A percentile compares a stretch with the other conserved stretches of the same genome.
These are phyloP conservation scores for Paecilomyces sp. DNA, from an alignment of 2,329 filamentous ascomycete genomes.

Conservation along the genomic window DNA sequence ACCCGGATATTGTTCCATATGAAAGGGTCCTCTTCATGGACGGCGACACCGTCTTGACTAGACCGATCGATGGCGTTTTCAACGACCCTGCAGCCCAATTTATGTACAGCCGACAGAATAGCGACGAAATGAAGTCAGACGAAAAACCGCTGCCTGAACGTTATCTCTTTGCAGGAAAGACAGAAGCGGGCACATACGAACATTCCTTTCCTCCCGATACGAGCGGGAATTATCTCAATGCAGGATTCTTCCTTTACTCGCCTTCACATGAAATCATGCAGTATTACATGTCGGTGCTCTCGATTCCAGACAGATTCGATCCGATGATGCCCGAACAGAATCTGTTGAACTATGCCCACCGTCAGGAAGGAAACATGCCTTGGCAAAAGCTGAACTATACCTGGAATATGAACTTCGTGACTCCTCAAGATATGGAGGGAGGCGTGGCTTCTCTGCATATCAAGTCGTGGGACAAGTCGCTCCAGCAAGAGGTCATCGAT, in stretches of 20 bases:
- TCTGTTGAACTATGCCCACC: slow-evolving; percentile 39
- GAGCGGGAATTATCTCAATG: slow-evolving; percentile 4
- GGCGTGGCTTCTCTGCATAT: neutral
- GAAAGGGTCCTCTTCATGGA: slow-evolving; percentile 39
- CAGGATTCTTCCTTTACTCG: slow-evolving; percentile 34
- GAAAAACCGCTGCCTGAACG: slow-evolving; percentile 1
- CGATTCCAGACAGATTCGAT: slow-evolving; percentile 29
- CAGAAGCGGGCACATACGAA: slow-evolving; percentile 1
- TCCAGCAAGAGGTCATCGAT: neutral
- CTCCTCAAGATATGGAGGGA: neutral
- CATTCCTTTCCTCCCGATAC: slow-evolving; percentile 2
- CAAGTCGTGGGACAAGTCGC: neutral
- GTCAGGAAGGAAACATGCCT: slow-evolving; percentile 34
- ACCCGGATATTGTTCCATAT: slow-evolving; percentile 30
- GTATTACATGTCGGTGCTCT: slow-evolving; percentile 31
- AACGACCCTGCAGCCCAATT: slow-evolving; percentile 14
- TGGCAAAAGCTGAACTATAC: slow-evolving; percentile 32
- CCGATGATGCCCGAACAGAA: slow-evolving; percentile 36
- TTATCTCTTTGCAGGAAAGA: slow-evolving; percentile 2
- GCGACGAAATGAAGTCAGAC: slow-evolving; percentile 1
- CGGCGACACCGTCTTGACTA: slow-evolving; percentile 33
- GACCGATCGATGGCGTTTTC: slow-evolving; percentile 33
- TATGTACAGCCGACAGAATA: neutral
- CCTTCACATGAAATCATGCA: slow-evolving; percentile 32
- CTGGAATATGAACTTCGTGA: slow-evolving; percentile 22